These are phyloP conservation scores for Canavalia ensiformis DNA, from an alignment of 306 rosid species.

Conservation along the genomic window DNA sequence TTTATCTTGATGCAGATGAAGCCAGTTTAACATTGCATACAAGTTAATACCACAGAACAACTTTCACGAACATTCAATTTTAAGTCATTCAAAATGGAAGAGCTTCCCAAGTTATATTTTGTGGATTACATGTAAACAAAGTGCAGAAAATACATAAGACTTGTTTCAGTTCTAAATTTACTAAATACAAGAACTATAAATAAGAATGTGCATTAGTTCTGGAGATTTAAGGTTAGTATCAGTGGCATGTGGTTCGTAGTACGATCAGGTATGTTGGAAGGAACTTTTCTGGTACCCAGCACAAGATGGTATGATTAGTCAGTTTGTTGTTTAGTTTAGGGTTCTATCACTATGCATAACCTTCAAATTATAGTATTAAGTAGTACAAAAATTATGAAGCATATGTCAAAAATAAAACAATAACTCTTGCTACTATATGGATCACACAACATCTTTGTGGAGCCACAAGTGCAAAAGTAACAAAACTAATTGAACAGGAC, in stretches of 20 bases:
- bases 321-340: not conserved
- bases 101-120: not conserved
- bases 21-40: not conserved
- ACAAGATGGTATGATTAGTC: not conserved
- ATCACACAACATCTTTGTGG: too few relatives aligned
- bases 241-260: not conserved
- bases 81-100: slow-evolving; percentile 4
- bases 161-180: too few relatives aligned
- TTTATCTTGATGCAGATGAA: slow-evolving; percentile 20
- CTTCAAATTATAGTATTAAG: not conserved
- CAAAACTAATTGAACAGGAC: not conserved
- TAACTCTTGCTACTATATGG: too few relatives aligned
- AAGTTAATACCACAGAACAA: not conserved
- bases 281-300: not conserved
- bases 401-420: not conserved
- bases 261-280: not conserved
- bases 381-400: not conserved
- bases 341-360: not conserved
- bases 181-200: too few relatives aligned
- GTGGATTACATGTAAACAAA: slow-evolving; percentile 4
- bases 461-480: not conserved
- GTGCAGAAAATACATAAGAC: too few relatives aligned
- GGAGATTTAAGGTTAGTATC: slow-evolving; percentile 15
- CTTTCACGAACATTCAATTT: not conserved
- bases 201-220: not conserved